Evolutionary conservation across 2,329 filamentous ascomycete genomes (phyloP), one percentile per base, ranked within the genome.

Genomic region (Xylariaceae sp.): DNA sequence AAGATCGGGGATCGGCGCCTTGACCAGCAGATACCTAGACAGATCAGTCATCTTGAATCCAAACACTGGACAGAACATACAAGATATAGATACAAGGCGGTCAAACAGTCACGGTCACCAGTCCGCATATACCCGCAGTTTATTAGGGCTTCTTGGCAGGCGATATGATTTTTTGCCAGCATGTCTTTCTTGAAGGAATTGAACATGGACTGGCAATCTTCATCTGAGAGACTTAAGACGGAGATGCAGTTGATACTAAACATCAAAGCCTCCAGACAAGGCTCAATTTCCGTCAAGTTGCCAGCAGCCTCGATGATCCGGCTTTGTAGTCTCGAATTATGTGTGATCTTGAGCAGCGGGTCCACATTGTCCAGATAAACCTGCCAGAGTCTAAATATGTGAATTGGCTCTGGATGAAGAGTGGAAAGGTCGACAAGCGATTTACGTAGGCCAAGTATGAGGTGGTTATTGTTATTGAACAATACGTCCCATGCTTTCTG

Each of bases 311-410:
- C 75, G 10, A 85, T 73, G 4, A 86, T 76, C 3, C 73, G 75
- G 1, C 64, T 59, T 55, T 86, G 82, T 0, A 85, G 62, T 1
- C 67, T 83, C 0, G 83, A 82, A 0, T 77, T 75, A 59, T 86
- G 83, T 0, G 80, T 80, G 29, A 85, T 72, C 46, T 83, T 85
- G n/a, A 85, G 67, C 2, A 86, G 58, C 0, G 83, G 82, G 57
- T 86, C 75, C 44, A 85, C 77, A 33, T 83, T 83, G 23, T 84
- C 76, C 0, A 85, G 67, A 57, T 81, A 86, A 0, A 78, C 68
- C 62, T 85, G 81, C 82, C 83, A 86, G 0, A 82, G 67, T 20
- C 70, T 65, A 52, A 81, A 77, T 6, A 80, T 76, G 0, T 77
- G 71, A 1, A 72, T 69, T 0, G 73, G 72, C 0, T 72, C 63